phyloP scores from a whole-genome alignment of 1,284 basidiomycete species.

The Neolentinus lepideus region DNA sequence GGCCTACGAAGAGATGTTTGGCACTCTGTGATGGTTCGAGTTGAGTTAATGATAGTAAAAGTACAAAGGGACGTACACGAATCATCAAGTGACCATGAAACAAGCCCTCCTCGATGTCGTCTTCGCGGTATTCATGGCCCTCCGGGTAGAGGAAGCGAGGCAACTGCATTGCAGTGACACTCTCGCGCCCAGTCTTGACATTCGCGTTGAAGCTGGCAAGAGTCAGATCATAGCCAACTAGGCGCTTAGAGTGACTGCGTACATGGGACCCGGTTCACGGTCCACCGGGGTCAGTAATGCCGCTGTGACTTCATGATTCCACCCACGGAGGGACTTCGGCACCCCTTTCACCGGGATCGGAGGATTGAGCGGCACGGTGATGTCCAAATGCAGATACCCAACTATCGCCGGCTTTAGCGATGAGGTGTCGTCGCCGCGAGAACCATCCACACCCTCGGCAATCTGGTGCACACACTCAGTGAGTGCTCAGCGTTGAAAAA shows the following conservation, averaged over 20 bases:
- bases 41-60: not conserved
- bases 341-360: not conserved
- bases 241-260: too few species aligned
- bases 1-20: not conserved
- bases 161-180: not conserved
- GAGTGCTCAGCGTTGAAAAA: not conserved
- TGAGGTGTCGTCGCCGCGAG: not conserved
- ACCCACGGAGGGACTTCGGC: not conserved
- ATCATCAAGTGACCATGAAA: not conserved
- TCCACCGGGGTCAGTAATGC: not conserved
- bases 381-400: not conserved
- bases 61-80: not conserved
- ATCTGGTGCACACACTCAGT: not conserved
- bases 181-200: not conserved
- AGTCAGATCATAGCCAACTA: too few species aligned
- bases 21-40: not conserved
- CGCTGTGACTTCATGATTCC: not conserved
- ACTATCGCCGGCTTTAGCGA: not conserved
- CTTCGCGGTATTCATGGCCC: not conserved
- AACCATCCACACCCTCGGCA: not conserved
- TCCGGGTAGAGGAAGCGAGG: not conserved
- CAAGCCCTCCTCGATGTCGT: not conserved
- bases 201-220: not conserved
- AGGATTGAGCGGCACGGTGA: not conserved
- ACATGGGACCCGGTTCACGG: not conserved